Conservation (phyloP, 306 rosid species). For the Lotus japonicus region DNA sequence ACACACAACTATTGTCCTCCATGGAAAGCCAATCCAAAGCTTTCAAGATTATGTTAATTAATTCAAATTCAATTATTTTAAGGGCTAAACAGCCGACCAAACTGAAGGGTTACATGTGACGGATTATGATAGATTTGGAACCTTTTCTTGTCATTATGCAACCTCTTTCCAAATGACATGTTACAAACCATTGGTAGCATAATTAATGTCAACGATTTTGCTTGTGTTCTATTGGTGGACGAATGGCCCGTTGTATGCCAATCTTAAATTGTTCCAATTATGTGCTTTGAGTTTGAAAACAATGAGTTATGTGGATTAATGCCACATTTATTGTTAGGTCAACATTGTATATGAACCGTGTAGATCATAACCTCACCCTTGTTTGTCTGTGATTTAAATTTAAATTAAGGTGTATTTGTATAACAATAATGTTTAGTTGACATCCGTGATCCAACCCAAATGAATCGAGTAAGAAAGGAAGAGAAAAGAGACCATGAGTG, state of each 20-base stretch:
- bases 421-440: too few species aligned
- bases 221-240: conserved; percentile 13
- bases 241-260: conserved; percentile 5
- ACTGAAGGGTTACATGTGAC: conserved; percentile 65
- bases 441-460: too few species aligned
- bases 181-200: conserved; percentile 15
- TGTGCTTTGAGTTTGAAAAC: conserved; percentile 12
- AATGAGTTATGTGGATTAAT: conserved; percentile 12
- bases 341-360: not conserved
- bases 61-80: conserved; percentile 45
- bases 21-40: conserved; percentile 53
- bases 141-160: conserved; percentile 53
- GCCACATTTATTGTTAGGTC: conserved; percentile 15
- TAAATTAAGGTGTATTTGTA: not conserved
- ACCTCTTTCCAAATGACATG: conserved; percentile 19
- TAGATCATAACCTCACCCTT: too few species aligned
- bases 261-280: conserved; percentile 15
- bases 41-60: conserved; percentile 32
- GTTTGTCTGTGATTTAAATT: too few species aligned
- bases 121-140: conserved; percentile 70
- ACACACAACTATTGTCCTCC: conserved; percentile 56
- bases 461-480: too few species aligned
- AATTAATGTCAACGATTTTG: conserved; percentile 52
- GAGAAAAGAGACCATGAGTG: too few species aligned
- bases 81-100: conserved; percentile 56